These are phyloP conservation scores for Aspergillus sp. DNA, from an alignment of 2,329 filamentous ascomycete genomes.

Conservation along the genomic window DNA sequence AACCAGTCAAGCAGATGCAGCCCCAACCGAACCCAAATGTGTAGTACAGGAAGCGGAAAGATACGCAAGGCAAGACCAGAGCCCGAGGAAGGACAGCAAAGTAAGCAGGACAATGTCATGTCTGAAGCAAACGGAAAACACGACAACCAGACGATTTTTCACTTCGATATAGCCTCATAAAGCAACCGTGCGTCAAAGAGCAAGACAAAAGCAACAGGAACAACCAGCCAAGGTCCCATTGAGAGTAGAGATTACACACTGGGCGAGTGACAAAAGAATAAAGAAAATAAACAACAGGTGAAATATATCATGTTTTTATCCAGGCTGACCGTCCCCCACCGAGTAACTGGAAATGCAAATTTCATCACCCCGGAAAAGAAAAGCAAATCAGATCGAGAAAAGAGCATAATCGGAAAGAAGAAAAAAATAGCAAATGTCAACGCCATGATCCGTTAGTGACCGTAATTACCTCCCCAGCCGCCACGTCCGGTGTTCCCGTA, in stretches of 20 bases:
- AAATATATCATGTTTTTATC: conserved; percentile 20
- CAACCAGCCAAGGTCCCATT: conserved; percentile 38
- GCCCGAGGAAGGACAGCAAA: conserved; percentile 18
- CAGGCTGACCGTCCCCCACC: conserved; percentile 14
- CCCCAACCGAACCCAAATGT: conserved; percentile 23
- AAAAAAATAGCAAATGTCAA: conserved; percentile 18
- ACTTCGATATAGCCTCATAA: conserved; percentile 37
- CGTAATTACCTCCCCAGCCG: conserved; percentile 48
- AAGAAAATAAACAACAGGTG: conserved; percentile 8
- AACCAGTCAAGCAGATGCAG: conserved; percentile 21
- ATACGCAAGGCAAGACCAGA: conserved; percentile 15
- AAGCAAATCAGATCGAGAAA: conserved; percentile 23
- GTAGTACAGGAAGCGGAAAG: conserved; percentile 23
- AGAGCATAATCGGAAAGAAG: conserved; percentile 5
- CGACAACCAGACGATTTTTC: conserved; percentile 26
- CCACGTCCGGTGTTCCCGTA: conserved; percentile 44
- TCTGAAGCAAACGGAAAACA: conserved; percentile 17
- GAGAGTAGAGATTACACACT: conserved; percentile 43
- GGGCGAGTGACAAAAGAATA: conserved; percentile 9
- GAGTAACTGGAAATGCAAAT: conserved; percentile 29
- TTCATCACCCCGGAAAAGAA: conserved; percentile 23
- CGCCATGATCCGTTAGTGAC: conserved; percentile 37
- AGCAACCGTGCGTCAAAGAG: conserved; percentile 25
- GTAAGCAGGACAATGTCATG: conserved; percentile 21
- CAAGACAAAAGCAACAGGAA: conserved; percentile 19